Evolutionary conservation across 495 filamentous ascomycete species (phyloP), one percentile per base, ranked within the genome.

Genomic region (Trichodelitschia bisporula): DNA sequence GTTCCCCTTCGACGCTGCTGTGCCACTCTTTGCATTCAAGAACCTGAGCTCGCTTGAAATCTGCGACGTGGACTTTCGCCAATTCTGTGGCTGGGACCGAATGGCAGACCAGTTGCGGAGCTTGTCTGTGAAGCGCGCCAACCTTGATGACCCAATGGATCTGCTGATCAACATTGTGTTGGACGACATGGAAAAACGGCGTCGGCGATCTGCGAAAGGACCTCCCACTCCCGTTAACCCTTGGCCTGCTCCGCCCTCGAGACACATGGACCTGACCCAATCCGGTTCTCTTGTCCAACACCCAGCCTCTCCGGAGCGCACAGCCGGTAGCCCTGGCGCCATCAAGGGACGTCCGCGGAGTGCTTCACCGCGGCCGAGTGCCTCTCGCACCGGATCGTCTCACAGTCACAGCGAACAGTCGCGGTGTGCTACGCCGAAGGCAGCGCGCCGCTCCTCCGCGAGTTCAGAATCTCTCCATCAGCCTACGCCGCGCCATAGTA

Each of bases 1-100:
- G 44, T 97, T 97, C 43, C 86, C 86, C 2, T 92, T 97, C 49
- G 86, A 97, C 46, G 86, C 78, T 23, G 86, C 86, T n/a, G 86
- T 97, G 16, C 86, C 86, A 12, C 55, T 95, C 8, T 71, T 80
- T 47, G 72, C 76, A 16, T 95, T 97, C 62, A 95, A 97, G 57
- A 97, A 95, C 42, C 52, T 93, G 29, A 80, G 78, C 50, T 70
- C 76, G 6, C 58, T 97, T 40, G 86, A 95, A 51, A 78, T 97
- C 26, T 78, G 70, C 50, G 82, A 91, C 47, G 70, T 93, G 45
- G 86, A 95, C 51, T 90, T 89, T 45, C 69, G 86, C 37, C 83
- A 90, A 38, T 91, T 95, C 52, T 91, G 77, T 48, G 86, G 86
- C 26, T 97, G 86, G 86, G 86, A 95, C 50, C 65, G 72, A 35